Base-by-base conservation (phyloP, 1,284 basidiomycete genomes). In the Irpex lacteus region DNA sequence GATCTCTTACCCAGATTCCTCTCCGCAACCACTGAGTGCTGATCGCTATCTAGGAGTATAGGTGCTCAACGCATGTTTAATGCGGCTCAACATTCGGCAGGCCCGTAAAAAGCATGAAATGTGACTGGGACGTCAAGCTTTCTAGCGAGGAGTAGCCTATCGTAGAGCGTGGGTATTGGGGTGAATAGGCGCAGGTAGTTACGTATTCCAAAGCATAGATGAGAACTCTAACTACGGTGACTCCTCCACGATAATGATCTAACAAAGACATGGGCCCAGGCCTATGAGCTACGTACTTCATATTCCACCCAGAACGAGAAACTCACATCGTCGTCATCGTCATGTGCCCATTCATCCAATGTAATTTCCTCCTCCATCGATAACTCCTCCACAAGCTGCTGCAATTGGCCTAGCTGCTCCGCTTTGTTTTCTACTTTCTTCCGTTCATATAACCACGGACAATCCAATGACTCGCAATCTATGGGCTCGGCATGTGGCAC, bases 401-500 rank as follows among this genome's bases (percentile, higher is more conserved):
- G 68, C 34, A 82, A 62, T 15, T 72, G 72, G 37, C 74, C 72
- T 37, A 85, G 68, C 49, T 79, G 77, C 56, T 85, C 86, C 18
- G 81, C 75, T 68, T 87, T 87, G 63, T 82, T 78, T 68, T 89
- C 85, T 2, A 86, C 83, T 70, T 86, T 88, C 66, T 84, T 85
- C 19, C 94, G 82, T 38, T 88, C 85, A 70, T 88, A 98, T 38
- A 94, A 74, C 84, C 92, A 90, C 0, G 89, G 84, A 72, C 95
- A 98, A 72, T 97, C 95, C 60, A 93, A 78, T 4, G 92, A 94
- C 70, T 91, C 86, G 75, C 95, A 98, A 54, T 82, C 75, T 60
- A 90, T 84, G 0, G 83, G 80, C 63, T 95, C 94, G 3, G 75
- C 78, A 2, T 80, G 74, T 1, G 86, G 81, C 0, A 81, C 82